These are phyloP conservation scores for Akanthomyces muscarius DNA, from an alignment of 2,329 filamentous ascomycete species.

Conservation along the genomic window DNA sequence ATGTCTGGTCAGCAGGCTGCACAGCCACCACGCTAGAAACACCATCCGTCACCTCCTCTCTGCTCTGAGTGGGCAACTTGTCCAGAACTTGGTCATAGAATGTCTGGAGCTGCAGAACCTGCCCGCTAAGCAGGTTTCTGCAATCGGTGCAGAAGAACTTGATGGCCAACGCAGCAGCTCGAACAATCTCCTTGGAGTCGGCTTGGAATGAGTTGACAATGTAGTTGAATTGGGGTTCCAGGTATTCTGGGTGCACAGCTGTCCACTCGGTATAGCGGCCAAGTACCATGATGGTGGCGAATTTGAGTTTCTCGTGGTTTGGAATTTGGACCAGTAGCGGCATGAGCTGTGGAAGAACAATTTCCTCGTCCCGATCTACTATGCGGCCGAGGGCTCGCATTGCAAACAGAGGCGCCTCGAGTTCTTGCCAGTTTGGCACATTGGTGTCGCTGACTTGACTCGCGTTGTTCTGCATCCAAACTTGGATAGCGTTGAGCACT, in stretches of 20 bases:
- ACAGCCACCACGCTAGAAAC: conserved; percentile 88
- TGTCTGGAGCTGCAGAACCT: conserved; percentile 79
- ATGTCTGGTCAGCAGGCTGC: conserved; percentile 75
- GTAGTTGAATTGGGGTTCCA: conserved; percentile 91
- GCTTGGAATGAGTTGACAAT: conserved; percentile 91
- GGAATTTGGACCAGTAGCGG: conserved; percentile 91
- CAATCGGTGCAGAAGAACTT: conserved; percentile 98
- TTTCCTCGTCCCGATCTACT: conserved; percentile 83
- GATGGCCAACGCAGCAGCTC: conserved; percentile 88
- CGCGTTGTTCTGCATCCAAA: conserved; percentile 83
- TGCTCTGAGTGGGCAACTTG: conserved; percentile 76
- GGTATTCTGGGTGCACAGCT: conserved; percentile 82
- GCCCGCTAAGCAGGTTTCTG: conserved; percentile 75
- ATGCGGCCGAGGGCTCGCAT: conserved; percentile 95
- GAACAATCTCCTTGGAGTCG: conserved; percentile 82
- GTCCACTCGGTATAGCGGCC: conserved; percentile 99
- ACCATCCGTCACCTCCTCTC: conserved; percentile 94
- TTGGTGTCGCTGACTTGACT: conserved; percentile 66
- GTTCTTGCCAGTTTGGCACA: conserved; percentile 92
- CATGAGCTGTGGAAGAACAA: conserved; percentile 87
- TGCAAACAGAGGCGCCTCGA: conserved; percentile 91
- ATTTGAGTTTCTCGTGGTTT: conserved; percentile 94
- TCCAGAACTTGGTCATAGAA: conserved; percentile 92
- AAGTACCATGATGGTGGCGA: conserved; percentile 96
- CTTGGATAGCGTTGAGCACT: conserved; percentile 77